Evolutionary conservation across 768 basidiomycete genomes (phyloP).

Genomic region (Mrakia frigida): DNA sequence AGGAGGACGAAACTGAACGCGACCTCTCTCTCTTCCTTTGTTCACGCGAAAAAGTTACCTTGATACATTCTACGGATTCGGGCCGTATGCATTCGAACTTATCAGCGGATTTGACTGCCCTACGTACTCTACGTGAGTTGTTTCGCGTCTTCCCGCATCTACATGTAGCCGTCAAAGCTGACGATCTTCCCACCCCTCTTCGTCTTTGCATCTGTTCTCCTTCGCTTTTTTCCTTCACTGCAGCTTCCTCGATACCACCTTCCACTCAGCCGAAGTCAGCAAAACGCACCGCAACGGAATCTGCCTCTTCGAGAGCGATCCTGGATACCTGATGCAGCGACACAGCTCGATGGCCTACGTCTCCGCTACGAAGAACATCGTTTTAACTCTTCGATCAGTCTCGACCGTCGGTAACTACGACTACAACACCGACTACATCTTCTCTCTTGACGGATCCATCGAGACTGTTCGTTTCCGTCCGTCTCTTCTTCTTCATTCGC

Average conservation of each 20-base stretch:
- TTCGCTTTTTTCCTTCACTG: too few relatives aligned
- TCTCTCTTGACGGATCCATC: slow-evolving; percentile 36
- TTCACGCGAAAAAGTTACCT: neutral
- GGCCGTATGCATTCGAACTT: slow-evolving; percentile 40
- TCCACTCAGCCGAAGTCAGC: slow-evolving; percentile 40
- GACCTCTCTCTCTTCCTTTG: too few relatives aligned
- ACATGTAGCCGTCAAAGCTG: too few relatives aligned
- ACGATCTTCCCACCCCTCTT: too few relatives aligned
- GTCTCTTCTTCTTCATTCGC: neutral
- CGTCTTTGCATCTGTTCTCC: too few relatives aligned
- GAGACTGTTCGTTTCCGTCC: slow-evolving; percentile 1
- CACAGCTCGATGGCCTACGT: slow-evolving; percentile 38
- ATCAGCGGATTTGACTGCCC: slow-evolving; percentile 43
- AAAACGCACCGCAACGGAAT: slow-evolving; percentile 40
- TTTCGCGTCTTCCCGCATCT: too few relatives aligned
- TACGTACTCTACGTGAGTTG: slow-evolving; percentile 32
- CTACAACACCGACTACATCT: slow-evolving; percentile 34
- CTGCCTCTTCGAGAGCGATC: slow-evolving; percentile 39
- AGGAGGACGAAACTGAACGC: too few relatives aligned
- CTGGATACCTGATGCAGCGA: slow-evolving; percentile 38
- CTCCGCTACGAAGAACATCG: slow-evolving; percentile 36
- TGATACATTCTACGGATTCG: slow-evolving; percentile 34
- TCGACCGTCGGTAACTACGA: slow-evolving; percentile 35
- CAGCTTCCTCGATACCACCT: slow-evolving; percentile 38
- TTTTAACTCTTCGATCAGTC: slow-evolving; percentile 32